Conservation (phyloP, 176 grass and related monocot genomes). For the Carex pumila region DNA sequence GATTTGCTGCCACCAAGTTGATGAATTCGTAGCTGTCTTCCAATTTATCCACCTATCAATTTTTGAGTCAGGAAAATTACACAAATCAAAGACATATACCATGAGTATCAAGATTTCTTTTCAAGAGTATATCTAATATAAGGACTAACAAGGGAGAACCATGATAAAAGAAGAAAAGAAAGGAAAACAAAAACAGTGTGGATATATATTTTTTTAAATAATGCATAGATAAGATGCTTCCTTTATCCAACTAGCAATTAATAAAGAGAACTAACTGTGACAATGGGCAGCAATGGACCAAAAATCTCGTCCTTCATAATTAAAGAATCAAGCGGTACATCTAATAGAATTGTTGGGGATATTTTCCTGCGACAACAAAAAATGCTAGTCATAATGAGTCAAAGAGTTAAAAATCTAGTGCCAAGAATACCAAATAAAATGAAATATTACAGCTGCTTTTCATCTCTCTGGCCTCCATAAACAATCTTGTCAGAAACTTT, state of each 20-base stretch:
- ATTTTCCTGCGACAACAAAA: constrained; percentile 54
- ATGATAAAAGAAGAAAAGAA: neutral
- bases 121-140: neutral
- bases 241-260: neutral
- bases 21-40: constrained; percentile 59
- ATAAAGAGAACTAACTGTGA: constrained; percentile 49
- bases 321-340: constrained; percentile 58
- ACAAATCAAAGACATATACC: neutral
- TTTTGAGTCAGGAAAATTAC: neutral
- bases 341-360: constrained; percentile 58
- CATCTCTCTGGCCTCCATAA: constrained; percentile 49
- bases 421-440: neutral
- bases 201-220: neutral
- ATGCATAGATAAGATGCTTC: neutral
- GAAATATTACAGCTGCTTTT: constrained; percentile 55
- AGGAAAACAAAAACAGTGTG: neutral
- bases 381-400: neutral
- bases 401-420: neutral
- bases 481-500: constrained; percentile 59
- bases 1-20: constrained; percentile 49
- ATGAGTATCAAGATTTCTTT: neutral
- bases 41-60: constrained; percentile 65
- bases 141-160: neutral
- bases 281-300: constrained; percentile 73
- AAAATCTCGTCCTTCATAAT: constrained; percentile 77